These are phyloP conservation scores for Solanum ossicruentum DNA, from an alignment of 257 asterid species.

Conservation along the genomic window DNA sequence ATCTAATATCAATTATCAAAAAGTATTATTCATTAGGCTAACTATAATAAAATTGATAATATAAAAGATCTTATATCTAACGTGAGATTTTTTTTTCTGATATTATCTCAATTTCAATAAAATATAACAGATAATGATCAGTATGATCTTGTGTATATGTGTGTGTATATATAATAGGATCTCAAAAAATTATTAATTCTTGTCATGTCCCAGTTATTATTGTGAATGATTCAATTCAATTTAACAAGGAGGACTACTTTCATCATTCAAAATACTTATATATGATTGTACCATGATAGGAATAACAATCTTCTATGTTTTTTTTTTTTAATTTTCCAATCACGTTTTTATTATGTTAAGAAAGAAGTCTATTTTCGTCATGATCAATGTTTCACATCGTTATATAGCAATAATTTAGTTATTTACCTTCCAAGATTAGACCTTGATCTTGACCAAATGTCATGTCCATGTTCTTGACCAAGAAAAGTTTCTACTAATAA, in stretches of 20 bases:
- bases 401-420: background rate
- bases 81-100: background rate
- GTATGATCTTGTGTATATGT: background rate
- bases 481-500: background rate
- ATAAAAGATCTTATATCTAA: background rate
- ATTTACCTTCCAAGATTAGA: background rate
- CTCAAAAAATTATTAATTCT: background rate
- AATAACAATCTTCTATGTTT: background rate
- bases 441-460: background rate
- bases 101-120: background rate
- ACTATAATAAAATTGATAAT: background rate
- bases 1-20: slow-evolving; percentile 6
- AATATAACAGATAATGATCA: background rate
- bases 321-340: no score
- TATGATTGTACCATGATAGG: background rate
- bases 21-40: background rate
- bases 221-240: background rate
- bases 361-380: background rate
- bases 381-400: background rate
- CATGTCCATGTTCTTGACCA: background rate
- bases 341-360: background rate
- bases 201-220: background rate
- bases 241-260: background rate
- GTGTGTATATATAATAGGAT: no score
- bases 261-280: background rate